Base-by-base conservation (phyloP, 2,329 filamentous ascomycete species). In the Stemphylium lycopersici region DNA sequence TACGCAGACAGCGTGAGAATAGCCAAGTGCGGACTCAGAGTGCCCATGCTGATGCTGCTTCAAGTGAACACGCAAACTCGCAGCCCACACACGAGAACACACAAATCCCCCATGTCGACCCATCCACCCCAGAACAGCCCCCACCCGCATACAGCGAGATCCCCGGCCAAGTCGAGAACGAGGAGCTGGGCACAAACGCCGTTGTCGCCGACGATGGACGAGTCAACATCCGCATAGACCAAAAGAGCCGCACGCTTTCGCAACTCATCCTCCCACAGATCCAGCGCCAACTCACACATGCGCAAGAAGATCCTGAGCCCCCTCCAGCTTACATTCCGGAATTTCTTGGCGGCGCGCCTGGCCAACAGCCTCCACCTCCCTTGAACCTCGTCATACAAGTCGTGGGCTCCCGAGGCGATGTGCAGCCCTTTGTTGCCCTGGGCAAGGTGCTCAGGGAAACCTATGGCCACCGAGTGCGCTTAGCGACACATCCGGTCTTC, bases 251-350 rank as follows among this genome's bases (percentile, higher is more conserved):
- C 13, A 64, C 66, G 10, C 59, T 77, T 3, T 75, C 75, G 8
- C 68, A 70, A 36, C 52, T 77, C 51, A 69, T 77, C 46, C 62
- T 65, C n/a, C 74, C 74, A 1, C 73, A 76, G 38, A 66, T 77
- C 31, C 71, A 75, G 22, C 70, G 67, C 12, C 72, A 77, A 52
- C 65, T 76, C 55, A 67, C 67, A 8, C 65, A 68, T n/a, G 76
- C 74, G 18, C 77, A 80, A 32, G 76, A 82, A 38, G 81, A 86
- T 48, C 77, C 78, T 20, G 77, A 81, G 54, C 81, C 87, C 2
- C 87, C 88, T 22, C 86, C 87, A 1, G 82, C 85, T 29, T 91
- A 91, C 65, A 87, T 92, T 37, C 89, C 90, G 1, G 84, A 88
- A n/a, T 87, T 84, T 34, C 79, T 93, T 2, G 88, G 87, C 48